Percentiles rank a stretch among this genome's conserved stretches.
phyloP scores from a whole-genome alignment of 148 eudicot species.

The Cornus kousa region DNA sequence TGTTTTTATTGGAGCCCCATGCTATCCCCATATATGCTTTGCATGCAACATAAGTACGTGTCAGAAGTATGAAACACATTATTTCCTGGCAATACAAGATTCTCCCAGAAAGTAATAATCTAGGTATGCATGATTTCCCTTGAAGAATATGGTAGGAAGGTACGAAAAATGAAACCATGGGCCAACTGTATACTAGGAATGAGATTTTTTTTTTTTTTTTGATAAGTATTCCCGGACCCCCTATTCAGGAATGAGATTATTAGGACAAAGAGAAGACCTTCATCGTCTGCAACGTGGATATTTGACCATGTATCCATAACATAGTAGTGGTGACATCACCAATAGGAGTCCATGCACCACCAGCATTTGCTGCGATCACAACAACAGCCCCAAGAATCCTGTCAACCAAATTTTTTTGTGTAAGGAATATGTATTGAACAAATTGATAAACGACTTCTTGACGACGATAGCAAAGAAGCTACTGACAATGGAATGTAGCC shows the following conservation, averaged over 20 bases:
- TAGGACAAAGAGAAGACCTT: conserved; percentile 50
- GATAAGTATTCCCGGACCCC: no score
- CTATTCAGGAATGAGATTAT: background rate
- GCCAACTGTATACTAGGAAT: background rate
- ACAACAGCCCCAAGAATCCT: conserved; percentile 97
- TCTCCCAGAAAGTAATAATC: background rate
- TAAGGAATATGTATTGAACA: conserved; percentile 5
- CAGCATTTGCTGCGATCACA: conserved; percentile 98
- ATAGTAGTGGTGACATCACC: conserved; percentile 98
- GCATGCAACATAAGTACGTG: background rate
- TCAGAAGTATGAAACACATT: background rate
- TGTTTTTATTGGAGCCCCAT: background rate
- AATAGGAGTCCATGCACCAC: conserved; percentile 99
- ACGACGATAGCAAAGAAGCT: background rate
- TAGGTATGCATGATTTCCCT: background rate
- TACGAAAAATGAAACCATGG: background rate
- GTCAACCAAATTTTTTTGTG: conserved; percentile 20
- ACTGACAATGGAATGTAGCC: no score
- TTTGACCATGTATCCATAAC: conserved; percentile 99
- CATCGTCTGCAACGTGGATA: conserved; percentile 86
- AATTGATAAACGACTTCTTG: conserved; percentile 4
- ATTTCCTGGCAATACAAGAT: background rate
- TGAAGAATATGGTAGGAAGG: background rate
- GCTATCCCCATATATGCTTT: background rate
- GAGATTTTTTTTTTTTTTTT: no score